phyloP scores from a whole-genome alignment of 352 stramenopile genomes.

The Phytopythium chamaehyphon region DNA sequence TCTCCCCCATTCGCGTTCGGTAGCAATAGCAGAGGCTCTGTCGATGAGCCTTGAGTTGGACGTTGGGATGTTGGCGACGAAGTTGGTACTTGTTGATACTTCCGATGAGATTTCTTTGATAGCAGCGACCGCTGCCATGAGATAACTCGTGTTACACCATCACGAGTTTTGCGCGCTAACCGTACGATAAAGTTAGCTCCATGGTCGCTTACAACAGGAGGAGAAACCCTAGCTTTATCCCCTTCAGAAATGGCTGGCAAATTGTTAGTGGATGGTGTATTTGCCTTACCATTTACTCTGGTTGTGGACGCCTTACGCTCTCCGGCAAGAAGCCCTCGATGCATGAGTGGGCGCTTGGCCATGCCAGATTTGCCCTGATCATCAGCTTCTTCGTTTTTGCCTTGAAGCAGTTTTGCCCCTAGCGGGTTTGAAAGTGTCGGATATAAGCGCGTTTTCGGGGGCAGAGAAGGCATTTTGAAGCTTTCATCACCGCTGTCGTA shows the following conservation, averaged over 20 bases:
- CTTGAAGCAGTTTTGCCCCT: neutral
- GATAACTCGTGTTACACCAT: neutral
- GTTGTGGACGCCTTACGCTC: neutral
- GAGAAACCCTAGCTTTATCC: neutral
- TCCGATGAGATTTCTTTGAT: neutral
- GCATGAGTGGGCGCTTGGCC: neutral
- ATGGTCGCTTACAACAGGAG: neutral
- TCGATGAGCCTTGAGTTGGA: neutral
- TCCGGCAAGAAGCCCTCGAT: neutral
- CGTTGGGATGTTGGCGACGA: neutral
- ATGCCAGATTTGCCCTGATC: neutral
- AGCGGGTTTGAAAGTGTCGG: conserved; percentile 5
- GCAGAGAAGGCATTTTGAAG: conserved; percentile 79
- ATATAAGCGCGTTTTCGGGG: conserved; percentile 31
- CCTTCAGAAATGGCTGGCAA: neutral
- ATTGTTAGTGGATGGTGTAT: neutral
- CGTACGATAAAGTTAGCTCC: neutral
- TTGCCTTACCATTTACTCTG: neutral
- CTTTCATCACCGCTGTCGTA: conserved; percentile 55
- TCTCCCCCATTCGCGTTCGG: neutral
- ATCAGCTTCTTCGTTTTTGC: neutral
- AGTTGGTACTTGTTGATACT: conserved; percentile 4
- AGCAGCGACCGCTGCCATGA: conserved; percentile 3
- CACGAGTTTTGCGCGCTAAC: neutral
- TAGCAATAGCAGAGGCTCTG: conserved; percentile 16